phyloP scores from a whole-genome alignment of 495 filamentous ascomycete species.

The Neurospora sp. region DNA sequence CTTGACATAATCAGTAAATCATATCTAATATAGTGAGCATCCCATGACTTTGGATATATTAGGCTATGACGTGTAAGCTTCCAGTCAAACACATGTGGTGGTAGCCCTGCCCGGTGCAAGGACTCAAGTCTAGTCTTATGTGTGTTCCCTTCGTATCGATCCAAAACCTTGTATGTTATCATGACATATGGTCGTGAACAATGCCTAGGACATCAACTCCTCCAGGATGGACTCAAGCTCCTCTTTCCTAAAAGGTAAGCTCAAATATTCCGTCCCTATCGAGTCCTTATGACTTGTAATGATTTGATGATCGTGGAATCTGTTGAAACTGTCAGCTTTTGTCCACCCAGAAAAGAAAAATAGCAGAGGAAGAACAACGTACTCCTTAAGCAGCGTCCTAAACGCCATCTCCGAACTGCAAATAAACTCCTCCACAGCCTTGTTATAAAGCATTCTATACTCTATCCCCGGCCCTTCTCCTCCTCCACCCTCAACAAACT shows the following conservation, averaged over 20 bases:
- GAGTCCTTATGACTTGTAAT: slow-evolving; percentile 77
- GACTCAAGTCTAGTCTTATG: neutral
- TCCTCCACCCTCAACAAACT: neutral
- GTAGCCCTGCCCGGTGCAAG: neutral
- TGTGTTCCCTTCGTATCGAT: neutral
- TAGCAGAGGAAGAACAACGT: slow-evolving; percentile 22
- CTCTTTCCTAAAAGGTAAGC: slow-evolving; percentile 75
- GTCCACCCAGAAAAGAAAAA: neutral
- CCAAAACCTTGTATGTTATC: neutral
- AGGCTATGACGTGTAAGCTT: neutral
- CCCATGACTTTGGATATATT: neutral
- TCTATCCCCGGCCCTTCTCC: slow-evolving; percentile 59
- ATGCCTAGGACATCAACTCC: slow-evolving; percentile 52
- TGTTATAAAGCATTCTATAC: slow-evolving; percentile 84
- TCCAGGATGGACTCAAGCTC: slow-evolving; percentile 86
- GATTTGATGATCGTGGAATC: slow-evolving; percentile 96
- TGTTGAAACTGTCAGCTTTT: slow-evolving; percentile 23
- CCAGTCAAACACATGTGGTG: neutral
- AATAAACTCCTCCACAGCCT: slow-evolving; percentile 91
- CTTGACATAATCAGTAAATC: neutral
- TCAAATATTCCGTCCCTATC: slow-evolving; percentile 72
- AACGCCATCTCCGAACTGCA: slow-evolving; percentile 95
- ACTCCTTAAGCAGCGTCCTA: slow-evolving; percentile 86
- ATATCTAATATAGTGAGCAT: neutral
- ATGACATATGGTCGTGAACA: neutral